These are phyloP conservation scores for Trichaptum fuscoviolaceum DNA, from an alignment of 768 basidiomycete genomes.

Conservation along the genomic window DNA sequence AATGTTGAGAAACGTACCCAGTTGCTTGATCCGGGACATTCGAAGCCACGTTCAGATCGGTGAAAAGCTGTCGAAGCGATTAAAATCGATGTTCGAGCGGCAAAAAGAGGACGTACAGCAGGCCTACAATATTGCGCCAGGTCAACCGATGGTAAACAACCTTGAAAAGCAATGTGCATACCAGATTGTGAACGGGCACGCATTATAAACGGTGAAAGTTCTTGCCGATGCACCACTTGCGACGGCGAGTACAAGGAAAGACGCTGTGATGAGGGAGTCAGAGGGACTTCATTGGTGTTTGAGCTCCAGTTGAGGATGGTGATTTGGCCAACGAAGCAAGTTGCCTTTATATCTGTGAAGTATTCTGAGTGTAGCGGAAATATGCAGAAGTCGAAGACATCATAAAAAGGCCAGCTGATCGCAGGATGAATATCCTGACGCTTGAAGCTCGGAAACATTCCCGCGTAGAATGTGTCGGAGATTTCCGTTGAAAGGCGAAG, in stretches of 20 bases:
- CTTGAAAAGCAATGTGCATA: conserved; percentile 14
- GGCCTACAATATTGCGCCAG: conserved; percentile 18
- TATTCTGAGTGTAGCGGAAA: background rate
- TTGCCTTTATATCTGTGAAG: background rate
- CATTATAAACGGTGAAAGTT: conserved; percentile 38
- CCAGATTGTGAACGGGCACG: conserved; percentile 39
- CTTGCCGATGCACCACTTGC: conserved; percentile 15
- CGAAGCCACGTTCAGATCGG: conserved; percentile 26
- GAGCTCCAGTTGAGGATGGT: background rate
- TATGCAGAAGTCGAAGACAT: background rate
- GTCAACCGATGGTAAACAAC: background rate
- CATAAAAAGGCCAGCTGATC: background rate
- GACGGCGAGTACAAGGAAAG: conserved; percentile 13
- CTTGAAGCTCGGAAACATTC: background rate
- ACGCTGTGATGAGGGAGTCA: background rate
- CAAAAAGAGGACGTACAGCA: conserved; percentile 18
- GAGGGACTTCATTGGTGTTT: background rate
- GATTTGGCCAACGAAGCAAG: background rate
- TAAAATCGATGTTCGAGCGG: background rate
- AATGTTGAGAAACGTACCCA: conserved; percentile 19
- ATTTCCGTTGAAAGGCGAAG: background rate
- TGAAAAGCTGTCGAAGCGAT: conserved; percentile 22
- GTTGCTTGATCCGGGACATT: conserved; percentile 25
- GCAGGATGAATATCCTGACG: background rate
- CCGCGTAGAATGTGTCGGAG: background rate